Evolutionary conservation across 306 rosid genomes (phyloP).

Genomic region (Pterocarpus macrocarpus): DNA sequence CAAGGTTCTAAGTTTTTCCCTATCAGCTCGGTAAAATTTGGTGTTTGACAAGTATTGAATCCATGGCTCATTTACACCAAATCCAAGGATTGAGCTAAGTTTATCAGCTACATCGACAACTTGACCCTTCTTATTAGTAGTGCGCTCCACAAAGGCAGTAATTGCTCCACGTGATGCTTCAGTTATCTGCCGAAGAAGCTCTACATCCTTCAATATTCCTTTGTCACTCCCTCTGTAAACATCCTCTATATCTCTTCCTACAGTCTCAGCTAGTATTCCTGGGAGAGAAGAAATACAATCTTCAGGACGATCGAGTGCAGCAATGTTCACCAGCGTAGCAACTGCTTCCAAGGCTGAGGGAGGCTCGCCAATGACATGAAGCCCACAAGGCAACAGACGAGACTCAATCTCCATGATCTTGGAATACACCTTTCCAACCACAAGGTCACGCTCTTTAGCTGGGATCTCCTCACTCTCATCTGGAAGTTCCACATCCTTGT

Average conservation of each 20-base stretch:
- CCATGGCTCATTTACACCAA: constrained; percentile 96
- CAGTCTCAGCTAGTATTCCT: constrained; percentile 78
- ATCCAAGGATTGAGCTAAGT: constrained; percentile 82
- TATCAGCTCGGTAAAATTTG: constrained; percentile 88
- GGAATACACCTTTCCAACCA: constrained; percentile 91
- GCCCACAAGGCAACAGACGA: constrained; percentile 93
- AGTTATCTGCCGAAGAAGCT: constrained; percentile 91
- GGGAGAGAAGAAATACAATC: constrained; percentile 85
- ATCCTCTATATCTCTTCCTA: constrained; percentile 88
- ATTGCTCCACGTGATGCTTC: constrained; percentile 88
- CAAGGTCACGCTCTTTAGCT: constrained; percentile 87
- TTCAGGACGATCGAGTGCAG: constrained; percentile 95
- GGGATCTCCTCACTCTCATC: constrained; percentile 84
- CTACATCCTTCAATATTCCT: constrained; percentile 93
- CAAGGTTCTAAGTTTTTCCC: constrained; percentile 77
- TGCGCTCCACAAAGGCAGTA: constrained; percentile 79
- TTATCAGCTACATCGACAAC: constrained; percentile 84
- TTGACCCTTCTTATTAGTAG: constrained; percentile 92
- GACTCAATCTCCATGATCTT: constrained; percentile 99
- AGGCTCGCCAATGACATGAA: constrained; percentile 97
- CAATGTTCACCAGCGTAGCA: constrained; percentile 95
- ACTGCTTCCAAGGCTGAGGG: constrained; percentile 99
- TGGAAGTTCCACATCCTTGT: constrained; percentile 92
- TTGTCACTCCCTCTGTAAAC: constrained; percentile 84
- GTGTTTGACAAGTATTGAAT: constrained; percentile 84